Base-by-base conservation (phyloP, 2,329 filamentous ascomycete species). In the Fusarium annulatum region DNA sequence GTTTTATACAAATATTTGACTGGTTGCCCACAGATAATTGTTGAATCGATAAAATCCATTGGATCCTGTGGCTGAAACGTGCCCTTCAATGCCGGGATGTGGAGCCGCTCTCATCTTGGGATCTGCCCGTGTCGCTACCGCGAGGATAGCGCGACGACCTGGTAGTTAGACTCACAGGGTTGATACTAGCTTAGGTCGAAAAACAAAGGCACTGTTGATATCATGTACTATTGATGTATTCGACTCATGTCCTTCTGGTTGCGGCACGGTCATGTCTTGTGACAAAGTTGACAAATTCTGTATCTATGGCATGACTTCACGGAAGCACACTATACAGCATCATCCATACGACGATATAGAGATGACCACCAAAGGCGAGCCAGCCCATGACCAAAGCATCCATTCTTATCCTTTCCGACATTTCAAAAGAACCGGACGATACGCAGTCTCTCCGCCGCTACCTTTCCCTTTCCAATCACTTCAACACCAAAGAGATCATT, bases 321-420 rank as follows among this genome's bases (percentile, higher is more conserved):
- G 2, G 1, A 9, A 12, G 46, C 21, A 18, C 15, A 18, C 28
- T 18, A 18, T 26, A 26, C 21, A 21, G 8, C 16, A 3, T 18
- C 21, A 33, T 18, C 33, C 10, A 3, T 28, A 33, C 5, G 5
- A 19, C 11, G 18, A 18, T 33, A 5, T 7, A 18, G 5, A 51
- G 3, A 33, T 18, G 5, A n/a, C 16, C 15, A 10, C 5, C 2
- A 21, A 21, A 15, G 7, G 3, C 4, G 2, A 0, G 15, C 9
- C 26, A 9, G 11, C 7, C 4, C 5, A 33, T 18, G 21, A n/a
- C 15, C 21, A 49, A 7, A 12, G 8, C 28, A 33, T 16, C 21
- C 3, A 0, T 12, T 8, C 8, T 16, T 2, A 12, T n/a, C 19
- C 14, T n/a, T 10, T 33, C 6, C 7, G 2, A 2, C 4, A 11